Evolutionary conservation across 441 rosid genomes (phyloP).

Genomic region (Daphne laureola): DNA sequence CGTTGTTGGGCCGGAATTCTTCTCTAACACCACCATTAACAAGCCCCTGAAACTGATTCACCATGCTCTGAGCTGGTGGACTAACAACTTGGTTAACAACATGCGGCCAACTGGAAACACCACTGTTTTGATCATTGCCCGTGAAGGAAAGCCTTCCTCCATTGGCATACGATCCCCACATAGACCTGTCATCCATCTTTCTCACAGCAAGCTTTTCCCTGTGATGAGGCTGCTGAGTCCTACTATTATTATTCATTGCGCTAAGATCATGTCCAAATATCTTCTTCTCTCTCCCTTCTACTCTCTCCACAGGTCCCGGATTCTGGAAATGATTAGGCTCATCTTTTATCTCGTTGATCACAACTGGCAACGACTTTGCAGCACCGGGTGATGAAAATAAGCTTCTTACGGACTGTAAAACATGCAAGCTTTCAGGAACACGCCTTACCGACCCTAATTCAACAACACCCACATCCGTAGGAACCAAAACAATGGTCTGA

Average conservation of each 20-base stretch:
- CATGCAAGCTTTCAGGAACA: slow-evolving; percentile 49
- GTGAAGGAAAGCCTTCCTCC: slow-evolving; percentile 46
- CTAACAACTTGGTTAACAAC: slow-evolving; percentile 37
- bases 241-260: slow-evolving; percentile 22
- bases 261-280: slow-evolving; percentile 76
- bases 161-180: slow-evolving; percentile 41
- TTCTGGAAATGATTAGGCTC: slow-evolving; percentile 31
- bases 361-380: slow-evolving; percentile 28
- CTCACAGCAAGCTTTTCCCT: slow-evolving; percentile 83
- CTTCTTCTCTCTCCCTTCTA: slow-evolving; percentile 46
- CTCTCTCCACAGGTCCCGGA: slow-evolving; percentile 31
- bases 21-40: slow-evolving; percentile 40
- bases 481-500: slow-evolving; percentile 68
- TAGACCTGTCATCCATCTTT: slow-evolving; percentile 67
- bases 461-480: slow-evolving; percentile 82
- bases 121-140: slow-evolving; percentile 28
- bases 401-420: slow-evolving; percentile 44
- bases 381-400: slow-evolving; percentile 40
- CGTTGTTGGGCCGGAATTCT: slow-evolving; percentile 33
- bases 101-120: slow-evolving; percentile 54
- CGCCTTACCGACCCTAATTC: slow-evolving; percentile 86
- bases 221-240: slow-evolving; percentile 38
- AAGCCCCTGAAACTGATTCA: slow-evolving; percentile 38
- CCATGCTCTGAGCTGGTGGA: slow-evolving; percentile 24
- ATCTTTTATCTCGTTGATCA: slow-evolving; percentile 37